These are phyloP conservation scores for Oropetium thomaeum DNA, from an alignment of 176 grass and related monocot species.

Conservation along the genomic window DNA sequence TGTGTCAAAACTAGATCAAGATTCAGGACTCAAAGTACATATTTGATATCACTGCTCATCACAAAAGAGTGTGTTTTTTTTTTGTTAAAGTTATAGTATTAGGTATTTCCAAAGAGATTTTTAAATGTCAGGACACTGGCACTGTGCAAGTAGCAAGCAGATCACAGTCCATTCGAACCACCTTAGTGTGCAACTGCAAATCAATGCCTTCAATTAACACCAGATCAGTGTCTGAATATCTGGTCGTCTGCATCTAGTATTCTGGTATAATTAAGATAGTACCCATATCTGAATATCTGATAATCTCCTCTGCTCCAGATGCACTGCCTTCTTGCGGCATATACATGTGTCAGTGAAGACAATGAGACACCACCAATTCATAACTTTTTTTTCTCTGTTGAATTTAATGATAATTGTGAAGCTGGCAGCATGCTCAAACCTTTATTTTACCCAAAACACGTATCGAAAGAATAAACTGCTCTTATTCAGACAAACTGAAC, in stretches of 20 bases:
- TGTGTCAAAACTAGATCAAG: constrained; percentile 46
- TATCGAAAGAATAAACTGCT: not conserved
- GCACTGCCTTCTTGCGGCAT: not conserved
- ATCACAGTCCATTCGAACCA: not conserved
- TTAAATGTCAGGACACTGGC: not conserved
- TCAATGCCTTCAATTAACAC: not conserved
- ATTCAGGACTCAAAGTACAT: constrained; percentile 43
- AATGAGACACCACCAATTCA: not conserved
- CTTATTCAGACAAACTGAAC: not conserved
- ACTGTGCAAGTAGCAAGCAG: constrained; percentile 17
- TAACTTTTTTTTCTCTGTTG: not conserved
- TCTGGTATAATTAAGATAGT: not conserved
- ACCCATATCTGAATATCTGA: not conserved
- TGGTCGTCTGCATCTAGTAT: not conserved
- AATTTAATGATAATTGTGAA: not conserved
- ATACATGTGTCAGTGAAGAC: not conserved
- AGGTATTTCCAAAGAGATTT: not conserved
- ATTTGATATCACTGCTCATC: not conserved
- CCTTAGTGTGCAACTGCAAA: constrained; percentile 28
- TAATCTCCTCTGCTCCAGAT: not conserved
- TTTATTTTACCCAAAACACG: not conserved
- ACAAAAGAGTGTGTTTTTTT: not conserved
- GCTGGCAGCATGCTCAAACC: not conserved
- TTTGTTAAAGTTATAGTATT: not conserved
- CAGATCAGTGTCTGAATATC: not conserved